Conservation (phyloP, 2,329 filamentous ascomycete species). For the Paraconiothyrium brasiliense region DNA sequence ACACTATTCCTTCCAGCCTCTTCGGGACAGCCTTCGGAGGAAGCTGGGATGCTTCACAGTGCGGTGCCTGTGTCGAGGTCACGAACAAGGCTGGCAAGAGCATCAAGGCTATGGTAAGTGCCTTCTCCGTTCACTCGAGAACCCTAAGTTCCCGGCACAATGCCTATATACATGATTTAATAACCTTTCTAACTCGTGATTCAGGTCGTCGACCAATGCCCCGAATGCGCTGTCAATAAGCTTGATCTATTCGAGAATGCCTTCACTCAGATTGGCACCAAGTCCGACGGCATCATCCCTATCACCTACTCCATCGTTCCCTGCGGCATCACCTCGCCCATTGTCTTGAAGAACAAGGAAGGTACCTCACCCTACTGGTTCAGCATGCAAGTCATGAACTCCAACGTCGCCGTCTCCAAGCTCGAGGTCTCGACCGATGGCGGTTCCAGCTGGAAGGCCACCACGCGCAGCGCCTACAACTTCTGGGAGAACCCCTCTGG, state of each 20-base stretch:
- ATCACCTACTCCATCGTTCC: conserved; percentile 61
- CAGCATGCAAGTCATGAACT: conserved; percentile 71
- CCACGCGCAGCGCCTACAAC: conserved; percentile 62
- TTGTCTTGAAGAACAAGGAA: conserved; percentile 64
- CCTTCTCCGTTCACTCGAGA: not conserved
- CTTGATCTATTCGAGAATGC: conserved; percentile 65
- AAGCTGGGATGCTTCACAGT: conserved; percentile 67
- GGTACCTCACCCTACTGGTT: conserved; percentile 65
- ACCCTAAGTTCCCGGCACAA: too few species aligned
- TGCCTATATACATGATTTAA: not conserved
- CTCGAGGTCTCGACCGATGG: conserved; percentile 70
- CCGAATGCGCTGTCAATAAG: conserved; percentile 62
- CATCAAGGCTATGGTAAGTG: conserved; percentile 70
- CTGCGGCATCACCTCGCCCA: conserved; percentile 61
- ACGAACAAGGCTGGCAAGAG: conserved; percentile 65
- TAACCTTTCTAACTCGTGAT: not conserved
- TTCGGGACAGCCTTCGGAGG: conserved; percentile 70
- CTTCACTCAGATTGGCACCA: conserved; percentile 59
- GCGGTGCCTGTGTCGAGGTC: conserved; percentile 70
- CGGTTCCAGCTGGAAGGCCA: conserved; percentile 67
- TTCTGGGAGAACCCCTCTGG: conserved; percentile 69
- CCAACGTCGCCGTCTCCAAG: conserved; percentile 64
- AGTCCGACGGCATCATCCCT: conserved; percentile 59
- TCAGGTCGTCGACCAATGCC: conserved; percentile 67
- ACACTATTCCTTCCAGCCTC: conserved; percentile 67